These are phyloP conservation scores for Penicillium longicatenatum DNA, from an alignment of 495 filamentous ascomycete species.

Conservation along the genomic window DNA sequence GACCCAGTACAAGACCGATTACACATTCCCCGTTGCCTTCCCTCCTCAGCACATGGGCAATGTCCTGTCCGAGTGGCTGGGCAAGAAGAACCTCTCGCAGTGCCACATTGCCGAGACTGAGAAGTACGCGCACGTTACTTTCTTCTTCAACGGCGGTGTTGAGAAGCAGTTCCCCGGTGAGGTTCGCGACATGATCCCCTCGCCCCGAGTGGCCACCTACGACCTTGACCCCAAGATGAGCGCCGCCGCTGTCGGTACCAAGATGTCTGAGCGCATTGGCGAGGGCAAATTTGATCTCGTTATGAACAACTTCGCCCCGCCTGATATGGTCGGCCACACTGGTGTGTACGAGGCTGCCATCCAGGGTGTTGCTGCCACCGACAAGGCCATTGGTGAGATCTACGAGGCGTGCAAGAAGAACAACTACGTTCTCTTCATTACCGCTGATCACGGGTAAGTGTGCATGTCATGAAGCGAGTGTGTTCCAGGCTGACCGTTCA, in stretches of 20 bases:
- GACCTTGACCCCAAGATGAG: constrained; percentile 97
- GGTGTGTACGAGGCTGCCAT: constrained; percentile 97
- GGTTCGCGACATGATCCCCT: constrained; percentile 74
- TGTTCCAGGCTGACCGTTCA: background rate
- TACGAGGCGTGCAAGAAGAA: constrained; percentile 91
- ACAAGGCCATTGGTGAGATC: constrained; percentile 89
- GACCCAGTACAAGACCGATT: constrained; percentile 98
- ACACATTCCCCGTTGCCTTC: constrained; percentile 91
- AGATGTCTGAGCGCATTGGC: constrained; percentile 78
- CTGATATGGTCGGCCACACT: constrained; percentile 99
- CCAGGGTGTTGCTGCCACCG: constrained; percentile 78
- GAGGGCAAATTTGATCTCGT: constrained; percentile 87
- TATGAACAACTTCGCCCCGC: constrained; percentile 99
- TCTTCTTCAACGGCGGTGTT: constrained; percentile 99
- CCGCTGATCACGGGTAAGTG: constrained; percentile 83
- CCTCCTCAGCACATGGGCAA: constrained; percentile 94
- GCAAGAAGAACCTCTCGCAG: constrained; percentile 83
- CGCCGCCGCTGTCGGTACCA: constrained; percentile 80
- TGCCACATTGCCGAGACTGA: constrained; percentile 98
- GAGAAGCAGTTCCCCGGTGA: constrained; percentile 96
- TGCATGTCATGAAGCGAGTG: constrained; percentile 16
- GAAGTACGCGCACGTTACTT: constrained; percentile 99
- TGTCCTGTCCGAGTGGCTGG: constrained; percentile 92
- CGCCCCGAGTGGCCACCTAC: constrained; percentile 87
- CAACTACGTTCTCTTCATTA: constrained; percentile 90